Evolutionary conservation across 2,329 filamentous ascomycete genomes (phyloP), one percentile per base, ranked within the genome.

Genomic region (Coniochaeta sp.): DNA sequence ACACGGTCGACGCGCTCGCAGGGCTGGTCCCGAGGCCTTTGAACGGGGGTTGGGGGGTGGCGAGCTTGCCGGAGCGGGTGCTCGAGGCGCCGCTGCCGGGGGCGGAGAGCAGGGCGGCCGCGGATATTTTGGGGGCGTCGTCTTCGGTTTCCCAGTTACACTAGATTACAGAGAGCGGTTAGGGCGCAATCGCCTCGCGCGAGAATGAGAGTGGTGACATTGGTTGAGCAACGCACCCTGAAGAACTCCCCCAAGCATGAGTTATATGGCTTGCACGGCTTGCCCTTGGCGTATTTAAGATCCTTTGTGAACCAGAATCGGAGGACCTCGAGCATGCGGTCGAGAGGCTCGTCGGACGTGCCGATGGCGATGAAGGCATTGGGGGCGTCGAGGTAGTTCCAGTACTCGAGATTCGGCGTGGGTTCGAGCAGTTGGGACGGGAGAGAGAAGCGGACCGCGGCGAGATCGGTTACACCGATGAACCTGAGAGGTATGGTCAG

Each of bases 301-400:
- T 99, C 95, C 75, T 99, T 99, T 64, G 95, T 98, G 70, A 98
- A 96, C 95, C 95, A 99, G 76, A 98, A 99, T 62, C 93, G 88
- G 68, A 98, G 77, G 32, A 96, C 91, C 70, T 93, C 93, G 58
- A 99, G 84, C 90, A 97, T 97, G 67, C 95, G 91, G 67, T 95
- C 93, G 59, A 98, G 79, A 12, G 89, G 85, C 67, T 98, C 91
- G 67, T 98, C 90, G 19, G 93, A 95, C 68, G 93, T 93, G 68
- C 93, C 95, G 68, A 89, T 89, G 54, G 83, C 84, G 65, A 86
- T 77, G 65, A 99, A 97, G 55, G 93, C 91, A 74, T 96, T 96
- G 24, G 93, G 93, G 67, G 92, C 86, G 75, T 99, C 95, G 72
- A 99, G 82, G 71, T 99, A 99, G 70, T 96, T 96, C 95, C 95